Evolutionary conservation across 345 rosid genomes (phyloP), one percentile per base, ranked within the genome.

Genomic region (Moringa oleifera): DNA sequence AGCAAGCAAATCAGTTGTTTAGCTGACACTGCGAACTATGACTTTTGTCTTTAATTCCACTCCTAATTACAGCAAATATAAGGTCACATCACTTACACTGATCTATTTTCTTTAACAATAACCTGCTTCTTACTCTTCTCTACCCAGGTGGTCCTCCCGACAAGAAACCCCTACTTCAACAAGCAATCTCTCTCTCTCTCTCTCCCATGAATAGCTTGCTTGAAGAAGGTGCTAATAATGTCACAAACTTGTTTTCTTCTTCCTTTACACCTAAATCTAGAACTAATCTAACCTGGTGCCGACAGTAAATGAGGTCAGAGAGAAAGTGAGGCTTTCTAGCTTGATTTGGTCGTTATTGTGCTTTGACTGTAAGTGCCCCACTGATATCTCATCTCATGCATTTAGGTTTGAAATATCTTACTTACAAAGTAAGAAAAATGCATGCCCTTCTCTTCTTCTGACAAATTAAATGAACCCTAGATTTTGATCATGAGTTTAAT

Each of bases 101-200:
- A n/a, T n/a, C n/a, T n/a, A n/a, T n/a, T n/a, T 50, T 65, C 65
- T 59, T 66, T 51, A 59, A 59, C 67, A 20, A 23, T 53, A 72
- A 70, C 72, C 75, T 65, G 52, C 77, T 58, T 68, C 51, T 36
- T 64, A 71, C 57, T 36, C 69, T 45, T 22, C 68, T 69, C 55
- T 19, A 45, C 47, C 57, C 31, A 52, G 66, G 55, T 61, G 77
- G 78, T 71, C 85, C 79, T 52, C 68, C 79, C 66, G 74, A 73
- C 82, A 77, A 84, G 81, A 81, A 84, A 75, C 78, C n/a, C 81
- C 74, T 68, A 58, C 62, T 71, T 70, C 74, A 65, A 77, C 72
- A 84, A 84, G 86, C 56, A 75, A 81, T 75, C 81, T 65, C 41
- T 51, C 37, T 64, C 20, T 64, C 41, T 41, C 57, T 61, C 61